These are phyloP conservation scores for Staphylotrichum longicolle DNA, from an alignment of 495 filamentous ascomycete genomes.

Conservation along the genomic window DNA sequence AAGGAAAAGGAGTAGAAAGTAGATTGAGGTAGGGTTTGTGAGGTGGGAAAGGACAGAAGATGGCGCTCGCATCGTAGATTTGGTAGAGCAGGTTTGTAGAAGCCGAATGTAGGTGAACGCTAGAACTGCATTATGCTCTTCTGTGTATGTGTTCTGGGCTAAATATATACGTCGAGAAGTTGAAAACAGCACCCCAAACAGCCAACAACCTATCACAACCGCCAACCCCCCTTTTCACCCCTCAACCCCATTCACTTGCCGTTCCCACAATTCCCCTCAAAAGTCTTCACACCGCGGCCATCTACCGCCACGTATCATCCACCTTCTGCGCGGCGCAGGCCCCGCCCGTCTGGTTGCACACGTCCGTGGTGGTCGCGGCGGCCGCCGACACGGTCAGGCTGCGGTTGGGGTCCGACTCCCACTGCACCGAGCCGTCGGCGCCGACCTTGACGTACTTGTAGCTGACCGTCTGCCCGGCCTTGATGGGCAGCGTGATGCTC, in stretches of 20 bases:
- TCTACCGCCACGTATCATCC: conserved; percentile 12
- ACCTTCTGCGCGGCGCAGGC: conserved; percentile 11
- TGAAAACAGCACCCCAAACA: no score
- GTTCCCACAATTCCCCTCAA: not conserved
- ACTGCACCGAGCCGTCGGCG: conserved; percentile 52
- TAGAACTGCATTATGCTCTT: not conserved
- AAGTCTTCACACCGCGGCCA: not conserved
- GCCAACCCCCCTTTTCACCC: not conserved
- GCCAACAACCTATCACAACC: no score
- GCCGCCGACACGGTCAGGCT: conserved; percentile 54
- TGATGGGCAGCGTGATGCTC: conserved; percentile 51
- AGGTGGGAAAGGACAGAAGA: not conserved
- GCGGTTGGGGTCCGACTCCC: conserved; percentile 66
- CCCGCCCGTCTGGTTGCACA: conserved; percentile 22
- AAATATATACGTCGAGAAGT: not conserved
- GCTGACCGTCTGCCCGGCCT: conserved; percentile 53
- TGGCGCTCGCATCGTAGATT: not conserved
- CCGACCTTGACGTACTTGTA: conserved; percentile 69
- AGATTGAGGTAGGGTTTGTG: not conserved
- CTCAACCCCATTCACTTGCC: not conserved
- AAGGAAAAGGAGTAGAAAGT: not conserved
- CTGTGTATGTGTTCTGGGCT: not conserved
- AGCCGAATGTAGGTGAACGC: not conserved
- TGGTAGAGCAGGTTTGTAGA: not conserved
- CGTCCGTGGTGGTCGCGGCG: conserved; percentile 11